Evolutionary conservation across 345 rosid species (phyloP).

Genomic region (Citrus sp.): DNA sequence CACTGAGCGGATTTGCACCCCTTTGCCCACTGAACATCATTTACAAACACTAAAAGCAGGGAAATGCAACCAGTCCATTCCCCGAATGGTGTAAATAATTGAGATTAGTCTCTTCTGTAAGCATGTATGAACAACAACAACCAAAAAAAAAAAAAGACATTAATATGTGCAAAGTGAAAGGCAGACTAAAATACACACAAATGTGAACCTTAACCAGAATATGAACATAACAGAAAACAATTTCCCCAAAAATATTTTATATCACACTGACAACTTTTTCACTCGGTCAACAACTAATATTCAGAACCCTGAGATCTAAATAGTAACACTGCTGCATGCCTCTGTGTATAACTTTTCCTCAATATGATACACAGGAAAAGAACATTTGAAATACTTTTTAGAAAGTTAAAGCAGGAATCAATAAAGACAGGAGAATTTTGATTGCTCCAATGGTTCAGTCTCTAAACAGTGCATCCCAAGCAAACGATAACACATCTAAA

Average conservation of each 20-base stretch:
- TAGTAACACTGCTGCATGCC: not conserved
- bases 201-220: not conserved
- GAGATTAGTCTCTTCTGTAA: constrained; percentile 9
- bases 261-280: not conserved
- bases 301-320: not conserved
- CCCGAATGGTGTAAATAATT: constrained; percentile 37
- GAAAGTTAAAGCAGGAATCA: not conserved
- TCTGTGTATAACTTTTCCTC: not conserved
- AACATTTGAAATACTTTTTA: not conserved
- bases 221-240: not conserved
- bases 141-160: not conserved
- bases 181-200: not conserved
- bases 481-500: not conserved
- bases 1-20: constrained; percentile 52
- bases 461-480: not conserved
- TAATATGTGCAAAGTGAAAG: not conserved
- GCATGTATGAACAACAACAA: not conserved
- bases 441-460: not conserved
- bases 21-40: constrained; percentile 86
- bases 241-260: not conserved
- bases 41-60: constrained; percentile 46
- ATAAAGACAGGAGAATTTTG: not conserved
- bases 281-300: not conserved
- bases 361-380: not conserved
- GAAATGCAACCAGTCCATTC: constrained; percentile 79